phyloP scores from a whole-genome alignment of 2,329 filamentous ascomycete genomes.

The Paraphaeosphaeria minitans region DNA sequence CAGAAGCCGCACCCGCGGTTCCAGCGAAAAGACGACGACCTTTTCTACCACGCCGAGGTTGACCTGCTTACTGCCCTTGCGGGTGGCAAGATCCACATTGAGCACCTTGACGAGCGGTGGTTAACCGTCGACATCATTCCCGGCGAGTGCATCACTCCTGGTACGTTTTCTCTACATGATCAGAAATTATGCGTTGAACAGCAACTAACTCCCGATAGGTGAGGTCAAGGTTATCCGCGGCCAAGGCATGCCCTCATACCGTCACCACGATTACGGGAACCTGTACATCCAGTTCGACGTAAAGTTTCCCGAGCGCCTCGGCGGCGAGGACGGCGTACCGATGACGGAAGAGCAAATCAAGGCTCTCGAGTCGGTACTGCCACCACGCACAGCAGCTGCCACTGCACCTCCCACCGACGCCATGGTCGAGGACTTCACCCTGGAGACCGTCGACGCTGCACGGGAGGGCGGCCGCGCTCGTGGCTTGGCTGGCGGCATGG shows the following conservation, averaged over 20 bases:
- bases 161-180: conserved; percentile 60
- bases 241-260: conserved; percentile 95
- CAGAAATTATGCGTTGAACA: background rate
- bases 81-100: conserved; percentile 87
- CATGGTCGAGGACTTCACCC: conserved; percentile 87
- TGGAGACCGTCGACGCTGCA: conserved; percentile 80
- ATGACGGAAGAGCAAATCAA: conserved; percentile 72
- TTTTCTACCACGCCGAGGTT: conserved; percentile 94
- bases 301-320: conserved; percentile 77
- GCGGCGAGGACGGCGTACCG: conserved; percentile 50
- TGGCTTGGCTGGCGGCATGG: conserved; percentile 63
- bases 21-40: conserved; percentile 93
- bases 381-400: conserved; percentile 66
- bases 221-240: conserved; percentile 92
- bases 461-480: conserved; percentile 70
- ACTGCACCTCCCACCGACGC: conserved; percentile 75
- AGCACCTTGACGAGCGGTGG: conserved; percentile 98
- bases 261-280: conserved; percentile 95
- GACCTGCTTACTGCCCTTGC: conserved; percentile 94
- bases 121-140: conserved; percentile 89
- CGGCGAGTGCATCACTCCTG: conserved; percentile 91
- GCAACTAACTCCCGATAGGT: conserved; percentile 58
- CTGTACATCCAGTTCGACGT: conserved; percentile 97
- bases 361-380: conserved; percentile 83
- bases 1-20: conserved; percentile 98